Evolutionary conservation across 495 filamentous ascomycete genomes (phyloP), one percentile per base, ranked within the genome.

Genomic region (Letharia lupina): DNA sequence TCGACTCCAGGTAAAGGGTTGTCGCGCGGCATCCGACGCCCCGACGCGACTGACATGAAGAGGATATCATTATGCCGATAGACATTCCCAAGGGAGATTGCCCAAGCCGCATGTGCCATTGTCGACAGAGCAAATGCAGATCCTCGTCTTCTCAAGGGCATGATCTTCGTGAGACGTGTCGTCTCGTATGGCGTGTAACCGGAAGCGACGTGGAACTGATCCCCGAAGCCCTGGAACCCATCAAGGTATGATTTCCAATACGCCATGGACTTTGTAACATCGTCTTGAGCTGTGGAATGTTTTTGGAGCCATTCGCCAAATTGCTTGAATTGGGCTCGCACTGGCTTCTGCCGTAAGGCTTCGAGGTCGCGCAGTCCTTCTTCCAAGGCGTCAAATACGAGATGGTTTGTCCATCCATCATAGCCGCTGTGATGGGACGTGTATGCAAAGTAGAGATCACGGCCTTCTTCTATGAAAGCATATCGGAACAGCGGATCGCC

Each of bases 401-500:
- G 39, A 31, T 28, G 59, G 16, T 28, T 8, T 0, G 59, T 42
- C 59, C 59, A 61, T 10, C 59, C 39, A 18, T 61, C 59, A 6
- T 23, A 61, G 16, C 59, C 59, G 10, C 9, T 7, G 15, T 61
- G 59, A 0, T 61, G 59, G 28, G 18, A 42, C 20, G 59, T 61
- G 6, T 15, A 61, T 11, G 16, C 39, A 42, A 61, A 42, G 39
- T 23, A 61, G 9, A 23, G 0, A 23, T 44, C 18, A 8, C 20
- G 18, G 10, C 39, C 59, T 61, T 61, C 59, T n/a, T 13, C 6
- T 28, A 61, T 28, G 18, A 42, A 23, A 23, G 59, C 59, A 40
- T 61, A 61, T 61, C 59, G 3, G 59, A 42, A 61, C 2, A 61
- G 39, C 16, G 59, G 37, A 44, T 42, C 59, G 15, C 59, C 59